A percentile compares a stretch with the other conserved stretches of the same genome.
Evolutionary conservation across 371 early-diverging fungal genomes (phyloP).

Genomic region (Zancudomyces culisetae): DNA sequence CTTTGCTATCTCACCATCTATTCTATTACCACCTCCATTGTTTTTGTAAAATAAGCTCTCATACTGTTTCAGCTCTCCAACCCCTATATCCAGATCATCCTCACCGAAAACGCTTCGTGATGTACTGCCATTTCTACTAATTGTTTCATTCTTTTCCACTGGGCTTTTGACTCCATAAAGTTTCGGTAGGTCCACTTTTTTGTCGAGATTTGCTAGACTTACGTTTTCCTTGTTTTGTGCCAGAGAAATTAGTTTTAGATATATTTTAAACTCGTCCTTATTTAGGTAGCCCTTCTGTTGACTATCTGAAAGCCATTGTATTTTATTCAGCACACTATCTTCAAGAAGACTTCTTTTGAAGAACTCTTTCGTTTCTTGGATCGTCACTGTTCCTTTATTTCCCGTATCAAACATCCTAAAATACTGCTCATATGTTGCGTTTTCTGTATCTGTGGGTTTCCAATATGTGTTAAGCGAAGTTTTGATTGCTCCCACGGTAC

Average conservation of each 20-base stretch:
- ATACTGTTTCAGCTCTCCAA: constrained; percentile 50
- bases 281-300: constrained; percentile 59
- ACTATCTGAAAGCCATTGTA: constrained; percentile 64
- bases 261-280: constrained; percentile 48
- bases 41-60: constrained; percentile 43
- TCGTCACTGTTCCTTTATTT: constrained; percentile 42
- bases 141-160: too few species aligned
- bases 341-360: constrained; percentile 56
- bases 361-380: constrained; percentile 59
- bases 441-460: constrained; percentile 38
- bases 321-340: constrained; percentile 39
- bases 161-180: constrained; percentile 26
- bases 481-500: background rate
- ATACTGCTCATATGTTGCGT: constrained; percentile 36
- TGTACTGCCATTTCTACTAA: constrained; percentile 7
- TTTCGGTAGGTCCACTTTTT: constrained; percentile 29
- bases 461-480: constrained; percentile 1
- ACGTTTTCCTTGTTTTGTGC: constrained; percentile 48
- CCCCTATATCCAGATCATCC: too few species aligned
- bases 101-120: constrained; percentile 22
- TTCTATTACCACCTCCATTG: constrained; percentile 40
- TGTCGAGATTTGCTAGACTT: constrained; percentile 13
- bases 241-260: constrained; percentile 71
- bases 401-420: constrained; percentile 47
- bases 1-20: constrained; percentile 30